A percentile compares a stretch with the other conserved stretches of the same genome.
These are phyloP conservation scores for Saussurea involucrata DNA, from an alignment of 129 eudicot species.

Conservation along the genomic window DNA sequence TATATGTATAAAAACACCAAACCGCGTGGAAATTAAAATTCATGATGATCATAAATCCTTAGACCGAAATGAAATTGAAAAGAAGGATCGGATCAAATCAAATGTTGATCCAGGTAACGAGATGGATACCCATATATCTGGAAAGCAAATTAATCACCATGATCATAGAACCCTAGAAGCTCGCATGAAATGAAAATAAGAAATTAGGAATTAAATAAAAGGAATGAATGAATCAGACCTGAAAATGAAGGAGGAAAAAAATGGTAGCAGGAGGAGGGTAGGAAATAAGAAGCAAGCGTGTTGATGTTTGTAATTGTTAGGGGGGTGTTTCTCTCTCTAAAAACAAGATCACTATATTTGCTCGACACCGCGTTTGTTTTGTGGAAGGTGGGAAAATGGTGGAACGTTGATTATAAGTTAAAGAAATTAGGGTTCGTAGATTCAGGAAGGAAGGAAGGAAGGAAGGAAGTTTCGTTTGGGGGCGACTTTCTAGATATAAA, in stretches of 20 bases:
- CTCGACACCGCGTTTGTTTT: not conserved
- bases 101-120: not conserved
- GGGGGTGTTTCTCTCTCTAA: constrained; percentile 19
- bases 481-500: constrained; percentile 6
- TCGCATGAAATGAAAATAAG: not conserved
- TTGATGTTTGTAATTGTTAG: constrained; percentile 23
- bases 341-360: constrained; percentile 24
- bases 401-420: constrained; percentile 8
- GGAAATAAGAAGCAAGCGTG: constrained; percentile 27
- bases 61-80: not conserved
- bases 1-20: not conserved
- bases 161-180: constrained; percentile 7
- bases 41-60: not conserved
- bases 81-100: not conserved
- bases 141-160: constrained; percentile 21
- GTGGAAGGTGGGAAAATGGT: not conserved
- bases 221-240: constrained; percentile 7
- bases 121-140: constrained; percentile 13
- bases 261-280: constrained; percentile 21
- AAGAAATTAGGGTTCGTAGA: not conserved
- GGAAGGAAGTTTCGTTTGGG: constrained; percentile 18
- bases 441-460: constrained; percentile 8
- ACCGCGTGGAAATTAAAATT: not conserved
- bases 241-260: constrained; percentile 36
- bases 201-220: not conserved